Evolutionary conservation across 2,329 filamentous ascomycete genomes (phyloP).

Genomic region (Stemphylium vesicarium): DNA sequence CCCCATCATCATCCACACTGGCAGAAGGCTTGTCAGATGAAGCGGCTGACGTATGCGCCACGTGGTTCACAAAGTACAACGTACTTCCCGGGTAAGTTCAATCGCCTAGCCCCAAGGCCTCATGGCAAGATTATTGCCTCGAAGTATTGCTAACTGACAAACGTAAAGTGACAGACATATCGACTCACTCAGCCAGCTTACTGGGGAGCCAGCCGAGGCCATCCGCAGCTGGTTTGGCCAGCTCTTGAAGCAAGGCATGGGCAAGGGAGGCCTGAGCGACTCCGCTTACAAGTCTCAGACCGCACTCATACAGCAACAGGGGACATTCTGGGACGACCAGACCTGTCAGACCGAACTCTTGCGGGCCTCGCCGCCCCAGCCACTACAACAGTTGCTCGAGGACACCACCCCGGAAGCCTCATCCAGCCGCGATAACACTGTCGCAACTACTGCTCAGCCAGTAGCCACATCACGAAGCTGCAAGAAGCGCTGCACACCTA

Average conservation of each 20-base stretch:
- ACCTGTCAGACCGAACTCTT: constrained; percentile 22
- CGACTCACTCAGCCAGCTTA: constrained; percentile 46
- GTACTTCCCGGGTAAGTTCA: constrained; percentile 36
- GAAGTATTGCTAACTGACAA: background rate
- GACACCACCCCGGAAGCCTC: constrained; percentile 21
- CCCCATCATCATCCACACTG: constrained; percentile 25
- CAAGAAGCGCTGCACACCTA: constrained; percentile 46
- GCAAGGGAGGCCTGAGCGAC: constrained; percentile 33
- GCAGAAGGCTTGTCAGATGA: constrained; percentile 43
- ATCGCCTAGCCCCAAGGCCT: background rate
- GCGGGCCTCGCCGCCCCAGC: constrained; percentile 19
- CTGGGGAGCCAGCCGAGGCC: constrained; percentile 39
- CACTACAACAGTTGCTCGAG: constrained; percentile 12
- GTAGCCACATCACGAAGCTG: constrained; percentile 32
- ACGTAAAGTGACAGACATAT: constrained; percentile 42
- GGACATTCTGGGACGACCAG: constrained; percentile 29
- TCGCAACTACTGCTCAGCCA: constrained; percentile 21
- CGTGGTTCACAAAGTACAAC: constrained; percentile 49
- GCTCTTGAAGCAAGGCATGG: constrained; percentile 46
- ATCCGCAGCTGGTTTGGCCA: constrained; percentile 47
- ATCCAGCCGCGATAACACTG: constrained; percentile 24
- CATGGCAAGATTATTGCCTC: background rate
- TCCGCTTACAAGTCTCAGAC: constrained; percentile 50
- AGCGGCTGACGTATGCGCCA: constrained; percentile 47
- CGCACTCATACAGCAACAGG: constrained; percentile 31